A percentile compares a stretch with the other conserved stretches of the same genome.
Evolutionary conservation across 495 filamentous ascomycete species (phyloP).

Genomic region (Penicillium argentinense): DNA sequence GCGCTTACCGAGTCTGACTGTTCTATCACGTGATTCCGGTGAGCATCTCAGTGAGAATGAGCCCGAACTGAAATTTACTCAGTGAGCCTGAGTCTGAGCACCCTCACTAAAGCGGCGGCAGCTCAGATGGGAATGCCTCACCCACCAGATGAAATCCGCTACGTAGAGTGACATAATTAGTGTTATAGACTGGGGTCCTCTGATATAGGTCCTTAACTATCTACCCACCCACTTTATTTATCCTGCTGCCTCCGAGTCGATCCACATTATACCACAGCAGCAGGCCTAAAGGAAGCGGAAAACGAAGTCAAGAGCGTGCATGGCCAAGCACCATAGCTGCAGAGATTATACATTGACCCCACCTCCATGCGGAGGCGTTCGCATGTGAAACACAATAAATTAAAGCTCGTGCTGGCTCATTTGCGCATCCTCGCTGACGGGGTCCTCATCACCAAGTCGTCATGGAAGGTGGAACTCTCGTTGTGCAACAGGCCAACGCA

Average conservation of each 20-base stretch:
- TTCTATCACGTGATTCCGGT: background rate
- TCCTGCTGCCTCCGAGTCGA: no score
- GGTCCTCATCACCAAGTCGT: background rate
- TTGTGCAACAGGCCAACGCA: conserved; percentile 1
- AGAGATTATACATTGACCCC: no score
- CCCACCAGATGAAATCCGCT: no score
- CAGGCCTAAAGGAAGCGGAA: no score
- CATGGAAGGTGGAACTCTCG: background rate
- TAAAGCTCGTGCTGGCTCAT: background rate
- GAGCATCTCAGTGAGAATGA: conserved; percentile 4
- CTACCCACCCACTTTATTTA: no score
- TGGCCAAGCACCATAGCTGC: no score
- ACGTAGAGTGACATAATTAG: no score
- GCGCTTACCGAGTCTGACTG: background rate
- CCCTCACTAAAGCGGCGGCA: conserved; percentile 25
- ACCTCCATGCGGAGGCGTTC: background rate
- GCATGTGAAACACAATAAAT: conserved; percentile 1
- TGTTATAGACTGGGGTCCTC: no score
- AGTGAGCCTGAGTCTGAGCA: conserved; percentile 26
- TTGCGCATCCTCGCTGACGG: background rate
- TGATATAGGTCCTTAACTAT: no score
- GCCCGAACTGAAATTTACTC: conserved; percentile 20
- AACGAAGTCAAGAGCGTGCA: no score
- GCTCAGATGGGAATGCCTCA: conserved; percentile 12
- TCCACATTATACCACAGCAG: no score